Percentiles rank a stretch among this genome's conserved stretches.
Conservation (phyloP, 2,329 filamentous ascomycete genomes). For the Diaporthe sp. region DNA sequence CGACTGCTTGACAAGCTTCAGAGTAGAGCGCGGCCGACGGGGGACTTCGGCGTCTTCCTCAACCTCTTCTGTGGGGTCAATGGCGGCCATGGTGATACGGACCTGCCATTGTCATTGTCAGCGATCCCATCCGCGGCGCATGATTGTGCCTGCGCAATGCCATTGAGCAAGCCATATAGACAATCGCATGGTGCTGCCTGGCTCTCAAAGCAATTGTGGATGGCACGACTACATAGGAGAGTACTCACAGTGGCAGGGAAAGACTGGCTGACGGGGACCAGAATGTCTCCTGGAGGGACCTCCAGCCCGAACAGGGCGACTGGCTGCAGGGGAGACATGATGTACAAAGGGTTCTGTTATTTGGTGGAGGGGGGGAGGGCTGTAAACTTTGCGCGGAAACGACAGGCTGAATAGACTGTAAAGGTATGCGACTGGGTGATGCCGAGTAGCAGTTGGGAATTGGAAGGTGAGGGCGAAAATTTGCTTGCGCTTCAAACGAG, state of each 20-base stretch:
- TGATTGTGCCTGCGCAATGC: slow-evolving; percentile 27
- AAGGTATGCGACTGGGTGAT: background rate
- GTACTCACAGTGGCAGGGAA: slow-evolving; percentile 84
- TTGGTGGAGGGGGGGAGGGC: slow-evolving; percentile 14
- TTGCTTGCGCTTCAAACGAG: slow-evolving; percentile 19
- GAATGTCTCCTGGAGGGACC: slow-evolving; percentile 85
- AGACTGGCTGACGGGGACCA: slow-evolving; percentile 82
- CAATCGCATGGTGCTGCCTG: background rate
- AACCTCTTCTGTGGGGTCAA: slow-evolving; percentile 85
- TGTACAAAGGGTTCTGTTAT: slow-evolving; percentile 37
- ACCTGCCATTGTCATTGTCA: slow-evolving; percentile 67
- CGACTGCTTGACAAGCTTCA: slow-evolving; percentile 88
- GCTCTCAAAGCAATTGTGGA: background rate
- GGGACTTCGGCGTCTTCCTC: slow-evolving; percentile 73
- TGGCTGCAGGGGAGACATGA: slow-evolving; percentile 66
- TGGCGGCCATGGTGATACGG: slow-evolving; percentile 97
- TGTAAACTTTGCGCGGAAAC: background rate
- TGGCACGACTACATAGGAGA: background rate
- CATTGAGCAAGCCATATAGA: background rate
- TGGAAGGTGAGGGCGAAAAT: slow-evolving; percentile 10
- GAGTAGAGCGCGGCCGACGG: slow-evolving; percentile 79
- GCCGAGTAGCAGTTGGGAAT: background rate
- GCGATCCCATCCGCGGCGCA: background rate
- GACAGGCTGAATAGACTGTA: background rate
- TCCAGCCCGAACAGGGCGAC: slow-evolving; percentile 93